Evolutionary conservation across 257 asterid species (phyloP).

Genomic region (Solanum lignicaule): DNA sequence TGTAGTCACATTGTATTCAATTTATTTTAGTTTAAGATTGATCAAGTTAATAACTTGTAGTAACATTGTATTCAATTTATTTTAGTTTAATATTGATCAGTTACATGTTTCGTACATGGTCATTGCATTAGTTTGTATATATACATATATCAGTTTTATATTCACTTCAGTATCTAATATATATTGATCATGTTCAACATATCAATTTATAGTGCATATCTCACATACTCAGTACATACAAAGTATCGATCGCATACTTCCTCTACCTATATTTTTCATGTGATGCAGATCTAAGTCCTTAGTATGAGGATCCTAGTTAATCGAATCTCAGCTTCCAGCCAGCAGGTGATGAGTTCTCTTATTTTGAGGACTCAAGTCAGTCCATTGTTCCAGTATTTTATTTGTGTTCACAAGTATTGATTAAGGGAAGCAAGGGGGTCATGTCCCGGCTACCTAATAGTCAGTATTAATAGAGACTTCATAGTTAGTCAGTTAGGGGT

Average conservation of each 20-base stretch:
- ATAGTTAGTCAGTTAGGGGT: not conserved
- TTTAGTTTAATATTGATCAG: not conserved
- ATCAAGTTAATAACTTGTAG: not conserved
- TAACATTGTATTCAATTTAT: not conserved
- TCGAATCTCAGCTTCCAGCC: not conserved
- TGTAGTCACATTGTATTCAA: not conserved
- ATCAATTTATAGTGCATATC: not conserved
- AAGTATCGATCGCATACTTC: too few relatives aligned
- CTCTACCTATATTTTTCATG: not conserved
- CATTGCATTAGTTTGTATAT: too few relatives aligned
- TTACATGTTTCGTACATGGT: not conserved
- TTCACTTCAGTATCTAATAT: not conserved
- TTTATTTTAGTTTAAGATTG: not conserved
- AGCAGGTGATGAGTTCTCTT: not conserved
- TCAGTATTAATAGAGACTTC: too few relatives aligned
- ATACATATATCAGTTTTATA: too few relatives aligned
- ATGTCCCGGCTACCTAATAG: not conserved
- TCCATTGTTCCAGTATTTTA: not conserved
- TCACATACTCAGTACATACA: not conserved
- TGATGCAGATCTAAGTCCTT: too few relatives aligned
- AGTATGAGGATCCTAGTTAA: not conserved
- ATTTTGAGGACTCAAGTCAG: not conserved
- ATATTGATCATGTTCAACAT: not conserved
- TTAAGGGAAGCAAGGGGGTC: not conserved
- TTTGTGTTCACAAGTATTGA: not conserved